Percentiles rank a stretch among this genome's conserved stretches.
Conservation (phyloP, 2,329 filamentous ascomycete genomes). For the Chaetomium strumarium region DNA sequence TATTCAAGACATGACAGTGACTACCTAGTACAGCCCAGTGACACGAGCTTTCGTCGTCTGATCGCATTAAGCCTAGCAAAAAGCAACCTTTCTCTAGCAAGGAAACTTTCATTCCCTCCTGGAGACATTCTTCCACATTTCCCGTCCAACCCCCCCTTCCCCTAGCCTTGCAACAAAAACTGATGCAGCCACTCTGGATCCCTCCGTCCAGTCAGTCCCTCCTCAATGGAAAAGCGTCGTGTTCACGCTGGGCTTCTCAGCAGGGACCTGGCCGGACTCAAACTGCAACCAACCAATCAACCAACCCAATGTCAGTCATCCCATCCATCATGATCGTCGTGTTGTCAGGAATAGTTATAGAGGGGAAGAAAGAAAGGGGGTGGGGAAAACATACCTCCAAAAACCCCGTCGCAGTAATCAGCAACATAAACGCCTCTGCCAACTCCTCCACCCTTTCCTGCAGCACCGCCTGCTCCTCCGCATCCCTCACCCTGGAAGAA, state of each 20-base stretch:
- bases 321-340: not conserved
- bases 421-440: conserved; percentile 76
- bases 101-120: too few relatives aligned
- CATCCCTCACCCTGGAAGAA: not conserved
- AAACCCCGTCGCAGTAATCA: conserved; percentile 79
- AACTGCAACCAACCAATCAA: conserved; percentile 17
- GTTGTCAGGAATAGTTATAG: not conserved
- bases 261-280: conserved; percentile 21
- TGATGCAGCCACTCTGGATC: not conserved
- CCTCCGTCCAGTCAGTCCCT: not conserved
- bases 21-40: too few relatives aligned
- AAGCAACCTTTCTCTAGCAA: too few relatives aligned
- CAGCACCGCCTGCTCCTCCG: conserved; percentile 32
- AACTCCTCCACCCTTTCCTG: conserved; percentile 66
- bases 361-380: conserved; percentile 2
- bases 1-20: too few relatives aligned
- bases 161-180: not conserved
- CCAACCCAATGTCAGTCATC: conserved; percentile 2
- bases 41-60: too few relatives aligned
- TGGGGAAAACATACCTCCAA: conserved; percentile 61
- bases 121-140: not conserved
- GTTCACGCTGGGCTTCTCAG: conserved; percentile 19
- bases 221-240: conserved; percentile 18
- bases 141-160: too few relatives aligned
- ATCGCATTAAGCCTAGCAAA: too few relatives aligned